These are phyloP conservation scores for Pistacia vera DNA, from an alignment of 345 rosid species.

Conservation along the genomic window DNA sequence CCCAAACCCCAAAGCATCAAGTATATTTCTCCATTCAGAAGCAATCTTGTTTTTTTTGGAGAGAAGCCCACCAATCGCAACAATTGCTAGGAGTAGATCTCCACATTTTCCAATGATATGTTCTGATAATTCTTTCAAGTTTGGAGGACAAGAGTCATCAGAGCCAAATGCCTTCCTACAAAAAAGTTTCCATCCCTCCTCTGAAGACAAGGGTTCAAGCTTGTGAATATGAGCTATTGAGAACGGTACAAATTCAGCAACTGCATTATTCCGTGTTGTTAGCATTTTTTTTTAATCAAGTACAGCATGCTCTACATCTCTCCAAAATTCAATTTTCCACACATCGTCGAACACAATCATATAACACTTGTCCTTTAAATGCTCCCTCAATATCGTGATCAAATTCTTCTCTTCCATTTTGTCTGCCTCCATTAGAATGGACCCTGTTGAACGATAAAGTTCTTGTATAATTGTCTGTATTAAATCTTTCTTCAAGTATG, in stretches of 20 bases:
- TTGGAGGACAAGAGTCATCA: background rate
- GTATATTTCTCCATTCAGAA: no score
- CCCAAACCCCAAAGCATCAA: background rate
- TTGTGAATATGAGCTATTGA: background rate
- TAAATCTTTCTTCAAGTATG: no score
- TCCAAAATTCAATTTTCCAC: slow-evolving; percentile 6
- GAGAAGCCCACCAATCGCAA: no score
- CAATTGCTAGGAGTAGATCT: background rate
- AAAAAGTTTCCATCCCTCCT: slow-evolving; percentile 12
- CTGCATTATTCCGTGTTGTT: slow-evolving; percentile 2
- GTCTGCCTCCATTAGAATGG: no score
- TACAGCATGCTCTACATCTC: background rate
- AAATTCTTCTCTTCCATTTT: no score
- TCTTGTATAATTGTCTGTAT: no score
- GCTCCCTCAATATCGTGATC: no score
- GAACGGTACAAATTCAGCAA: background rate
- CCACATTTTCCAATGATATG: slow-evolving; percentile 25
- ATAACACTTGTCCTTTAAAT: background rate
- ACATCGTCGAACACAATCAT: slow-evolving; percentile 23
- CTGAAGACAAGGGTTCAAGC: background rate
- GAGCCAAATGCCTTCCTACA: slow-evolving; percentile 6
- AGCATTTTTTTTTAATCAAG: slow-evolving; percentile 4
- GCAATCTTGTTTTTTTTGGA: no score
- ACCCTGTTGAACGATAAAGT: no score
- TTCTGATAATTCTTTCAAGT: slow-evolving; percentile 11